These are phyloP conservation scores for Leishmania arabica DNA, from an alignment of 208 protist species.

Conservation along the genomic window DNA sequence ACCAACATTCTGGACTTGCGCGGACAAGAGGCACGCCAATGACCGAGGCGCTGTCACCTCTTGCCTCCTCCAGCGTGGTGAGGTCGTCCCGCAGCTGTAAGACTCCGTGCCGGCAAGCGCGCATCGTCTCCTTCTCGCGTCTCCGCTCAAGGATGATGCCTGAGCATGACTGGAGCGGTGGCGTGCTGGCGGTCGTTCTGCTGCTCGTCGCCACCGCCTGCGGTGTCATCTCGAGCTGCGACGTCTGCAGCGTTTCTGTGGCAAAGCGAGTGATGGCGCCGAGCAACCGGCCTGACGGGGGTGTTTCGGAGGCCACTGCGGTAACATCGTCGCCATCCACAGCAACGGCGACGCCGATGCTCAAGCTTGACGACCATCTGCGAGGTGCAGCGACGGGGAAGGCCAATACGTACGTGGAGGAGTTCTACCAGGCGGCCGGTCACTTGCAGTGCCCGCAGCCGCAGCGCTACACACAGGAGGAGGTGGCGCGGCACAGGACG, in stretches of 20 bases:
- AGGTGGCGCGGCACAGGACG: constrained; percentile 50
- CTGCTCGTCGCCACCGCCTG: neutral
- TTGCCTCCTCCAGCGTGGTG: neutral
- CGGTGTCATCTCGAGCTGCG: constrained; percentile 5
- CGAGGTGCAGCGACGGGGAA: neutral
- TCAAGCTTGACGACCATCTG: neutral
- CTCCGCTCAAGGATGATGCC: neutral
- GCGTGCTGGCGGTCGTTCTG: neutral
- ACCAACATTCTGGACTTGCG: neutral
- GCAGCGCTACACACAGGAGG: constrained; percentile 45
- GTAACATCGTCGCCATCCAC: neutral
- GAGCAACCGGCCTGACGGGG: neutral
- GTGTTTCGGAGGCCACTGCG: neutral
- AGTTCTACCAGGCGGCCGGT: constrained; percentile 43
- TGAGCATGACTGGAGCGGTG: neutral
- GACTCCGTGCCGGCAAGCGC: neutral
- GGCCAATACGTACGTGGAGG: constrained; percentile 18
- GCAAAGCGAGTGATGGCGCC: neutral
- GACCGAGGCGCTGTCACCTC: neutral
- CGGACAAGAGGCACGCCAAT: neutral
- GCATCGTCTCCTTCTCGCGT: neutral
- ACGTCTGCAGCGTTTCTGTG: constrained; percentile 9
- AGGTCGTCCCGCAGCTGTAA: neutral
- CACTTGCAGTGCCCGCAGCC: constrained; percentile 52
- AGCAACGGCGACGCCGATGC: neutral